Evolutionary conservation across 2,329 filamentous ascomycete species (phyloP), one percentile per base, ranked within the genome.

Genomic region (Raffaelea albimanens): DNA sequence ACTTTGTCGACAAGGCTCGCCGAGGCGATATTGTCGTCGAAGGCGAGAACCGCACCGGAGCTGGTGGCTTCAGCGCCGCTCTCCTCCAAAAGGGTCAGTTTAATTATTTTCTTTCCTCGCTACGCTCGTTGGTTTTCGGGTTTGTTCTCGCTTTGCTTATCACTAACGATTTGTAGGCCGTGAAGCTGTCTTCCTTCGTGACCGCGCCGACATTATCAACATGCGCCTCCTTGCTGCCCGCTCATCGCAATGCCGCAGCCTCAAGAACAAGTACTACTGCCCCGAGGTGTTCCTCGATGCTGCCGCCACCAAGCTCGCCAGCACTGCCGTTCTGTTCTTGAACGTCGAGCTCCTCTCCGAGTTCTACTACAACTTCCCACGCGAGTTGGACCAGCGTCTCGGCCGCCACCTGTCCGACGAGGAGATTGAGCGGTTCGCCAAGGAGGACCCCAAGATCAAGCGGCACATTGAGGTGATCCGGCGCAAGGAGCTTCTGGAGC

Each of bases 201-300:
- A 97, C 61, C 84, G 93, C 36, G 83, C 89, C 20, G 85, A 91
- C 53, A 85, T 96, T 47, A 80, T 98, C 63, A 89, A 86, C 62
- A 87, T 97, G 81, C 85, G 93, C 19, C 76, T 97, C 33, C 65
- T 86, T 49, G 93, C 93, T 40, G 75, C 95, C 49, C 93, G 91
- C 63, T 93, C 87, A 16, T 88, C 91, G 63, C 90, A 95, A 67
- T 98, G 93, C 67, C 77, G 82, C 50, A 80, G 71, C 55, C 75
- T 83, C 55, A 83, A 84, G 59, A 95, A 95, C 71, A 96, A 96
- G 70, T 96, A 97, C 68, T 81, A 93, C 68, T 98, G 93, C 61
- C 93, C 93, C 0, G 93, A 98, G 63, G 80, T 98, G 16, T 98
- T 98, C 71, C 80, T 98, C n/a, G 90, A 98, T 59, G 89, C 94